Base-by-base conservation (phyloP, 371 early-diverging fungal species). In the Phascolomyces articulosus region DNA sequence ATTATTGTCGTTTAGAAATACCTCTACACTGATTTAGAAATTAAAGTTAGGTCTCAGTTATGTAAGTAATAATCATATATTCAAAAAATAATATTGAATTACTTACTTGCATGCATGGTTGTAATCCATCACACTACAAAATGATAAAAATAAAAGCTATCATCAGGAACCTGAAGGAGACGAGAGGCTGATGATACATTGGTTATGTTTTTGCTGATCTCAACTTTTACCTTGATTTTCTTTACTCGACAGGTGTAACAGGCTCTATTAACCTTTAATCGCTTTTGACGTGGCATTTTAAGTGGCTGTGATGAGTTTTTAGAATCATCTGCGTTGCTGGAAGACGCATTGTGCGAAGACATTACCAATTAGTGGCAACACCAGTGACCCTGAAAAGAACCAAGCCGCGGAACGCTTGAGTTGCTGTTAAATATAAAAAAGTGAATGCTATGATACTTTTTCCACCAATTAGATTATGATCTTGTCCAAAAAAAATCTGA, bases 91-190 rank as follows among this genome's bases (percentile, higher is more conserved):
- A 34, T 11, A 34, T 34, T 34, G 9, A 34, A 11, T 34, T 11
- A 28, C 57, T 59, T 76, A 82, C 83, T 80, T 82, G 83, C 83
- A 82, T 82, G 67, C 83, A 82, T 26, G 83, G 83, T 27, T 78
- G 83, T 8, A 82, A 57, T 20, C 83, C 83, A 78, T 82, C 83
- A 29, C 83, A 82, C 83, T 82, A 63, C 16, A 61, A n/a, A 28
- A 18, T 6, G 44, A 2, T 49, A 34, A n/a, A 28, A 20, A 34
- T 2, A 34, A 6, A 34, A 6, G 11, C 11, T 34, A 10, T 34
- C 8, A 62, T 24, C 18, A 57, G 54, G 3, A 62, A 40, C 29
- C 6, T 11, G 11, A 34, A 34, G 11, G 11, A 34, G 0, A 34
- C 6, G 11, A 34, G 11, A 6, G 34, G 34, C n/a, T n/a, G 34